These are phyloP conservation scores for Ustilago hordei DNA, from an alignment of 1,284 basidiomycete species.

Conservation along the genomic window DNA sequence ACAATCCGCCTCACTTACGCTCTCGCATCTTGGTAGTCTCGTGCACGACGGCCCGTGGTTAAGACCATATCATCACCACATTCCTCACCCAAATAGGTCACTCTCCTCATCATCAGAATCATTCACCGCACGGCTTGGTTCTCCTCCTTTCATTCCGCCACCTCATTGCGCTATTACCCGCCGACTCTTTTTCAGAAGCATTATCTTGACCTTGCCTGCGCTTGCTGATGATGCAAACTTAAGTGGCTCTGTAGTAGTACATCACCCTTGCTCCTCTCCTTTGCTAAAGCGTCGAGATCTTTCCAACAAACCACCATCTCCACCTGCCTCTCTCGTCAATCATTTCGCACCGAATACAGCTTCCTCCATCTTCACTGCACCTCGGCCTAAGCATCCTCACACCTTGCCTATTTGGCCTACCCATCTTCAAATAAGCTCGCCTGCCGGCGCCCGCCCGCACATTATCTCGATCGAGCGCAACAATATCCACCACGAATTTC, in stretches of 20 bases:
- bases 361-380: not conserved
- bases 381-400: not conserved
- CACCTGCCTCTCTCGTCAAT: not conserved
- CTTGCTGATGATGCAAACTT: not conserved
- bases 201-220: not conserved
- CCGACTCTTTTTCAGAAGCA: not conserved
- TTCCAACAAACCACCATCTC: not conserved
- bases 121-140: not conserved
- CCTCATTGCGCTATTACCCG: too few species aligned
- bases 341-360: not conserved
- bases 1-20: not conserved
- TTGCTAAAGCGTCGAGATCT: not conserved
- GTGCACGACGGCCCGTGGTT: not conserved
- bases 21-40: not conserved
- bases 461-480: not conserved
- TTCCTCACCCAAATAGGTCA: not conserved
- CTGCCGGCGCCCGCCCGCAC: not conserved
- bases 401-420: not conserved
- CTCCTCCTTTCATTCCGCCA: not conserved
- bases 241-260: not conserved
- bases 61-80: not conserved
- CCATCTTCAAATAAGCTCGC: not conserved
- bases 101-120: not conserved
- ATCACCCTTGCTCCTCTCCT: not conserved
- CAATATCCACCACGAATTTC: not conserved